These are phyloP conservation scores for Cicer cuneatum DNA, from an alignment of 306 rosid species.

Conservation along the genomic window DNA sequence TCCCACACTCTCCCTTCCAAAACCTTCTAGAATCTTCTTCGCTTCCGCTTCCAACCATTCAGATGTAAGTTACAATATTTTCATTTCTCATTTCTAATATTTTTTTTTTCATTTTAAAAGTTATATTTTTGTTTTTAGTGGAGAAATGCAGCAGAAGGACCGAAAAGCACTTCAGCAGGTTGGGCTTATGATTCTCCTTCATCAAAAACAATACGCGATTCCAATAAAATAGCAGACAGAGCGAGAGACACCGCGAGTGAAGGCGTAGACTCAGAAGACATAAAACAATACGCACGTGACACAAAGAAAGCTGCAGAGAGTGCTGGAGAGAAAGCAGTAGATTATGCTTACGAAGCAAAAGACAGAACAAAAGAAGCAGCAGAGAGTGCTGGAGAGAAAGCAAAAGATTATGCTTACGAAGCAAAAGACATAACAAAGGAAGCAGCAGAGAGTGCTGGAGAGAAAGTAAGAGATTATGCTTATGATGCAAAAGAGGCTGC, in stretches of 20 bases:
- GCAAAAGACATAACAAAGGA: constrained; percentile 43
- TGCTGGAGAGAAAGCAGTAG: constrained; percentile 33
- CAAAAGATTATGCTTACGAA: constrained; percentile 44
- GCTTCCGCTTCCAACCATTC: constrained; percentile 56
- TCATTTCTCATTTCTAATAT: background rate
- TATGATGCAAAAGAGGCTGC: constrained; percentile 42
- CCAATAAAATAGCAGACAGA: constrained; percentile 41
- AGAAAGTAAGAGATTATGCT: constrained; percentile 3
- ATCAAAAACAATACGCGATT: constrained; percentile 24
- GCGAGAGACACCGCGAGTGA: constrained; percentile 48
- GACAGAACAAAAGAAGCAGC: constrained; percentile 37
- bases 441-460: constrained; percentile 45
- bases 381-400: constrained; percentile 33
- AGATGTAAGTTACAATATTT: constrained; percentile 42
- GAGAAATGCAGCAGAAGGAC: constrained; percentile 47
- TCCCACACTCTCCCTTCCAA: constrained; percentile 47
- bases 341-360: constrained; percentile 44
- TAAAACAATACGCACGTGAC: constrained; percentile 27
- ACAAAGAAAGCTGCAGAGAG: constrained; percentile 8
- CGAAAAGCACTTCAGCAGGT: constrained; percentile 42
- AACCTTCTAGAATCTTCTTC: constrained; percentile 61
- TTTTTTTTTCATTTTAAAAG: background rate
- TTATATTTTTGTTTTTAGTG: constrained; percentile 46
- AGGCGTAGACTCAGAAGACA: constrained; percentile 30
- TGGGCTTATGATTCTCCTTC: constrained; percentile 33